These are phyloP conservation scores for Didymosphaeria variabile DNA, from an alignment of 2,329 filamentous ascomycete species.

Conservation along the genomic window DNA sequence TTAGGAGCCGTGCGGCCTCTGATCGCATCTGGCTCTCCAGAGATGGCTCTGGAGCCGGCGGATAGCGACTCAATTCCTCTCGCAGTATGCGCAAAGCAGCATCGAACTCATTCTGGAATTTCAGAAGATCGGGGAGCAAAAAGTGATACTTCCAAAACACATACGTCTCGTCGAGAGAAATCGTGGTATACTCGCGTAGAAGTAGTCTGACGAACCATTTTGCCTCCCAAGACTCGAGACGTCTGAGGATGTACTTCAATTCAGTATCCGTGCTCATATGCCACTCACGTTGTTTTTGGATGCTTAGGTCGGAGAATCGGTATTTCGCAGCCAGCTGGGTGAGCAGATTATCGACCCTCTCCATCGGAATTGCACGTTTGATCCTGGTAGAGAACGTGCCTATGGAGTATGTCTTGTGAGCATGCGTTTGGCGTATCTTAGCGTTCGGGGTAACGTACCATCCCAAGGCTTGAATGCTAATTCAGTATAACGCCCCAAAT, in stretches of 20 bases:
- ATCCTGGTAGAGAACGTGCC: slow-evolving; percentile 42
- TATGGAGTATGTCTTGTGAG: neutral
- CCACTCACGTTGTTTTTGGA: slow-evolving; percentile 31
- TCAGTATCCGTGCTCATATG: slow-evolving; percentile 34
- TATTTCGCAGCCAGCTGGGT: slow-evolving; percentile 72
- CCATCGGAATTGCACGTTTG: slow-evolving; percentile 63
- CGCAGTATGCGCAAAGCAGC: slow-evolving; percentile 67
- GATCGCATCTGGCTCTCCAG: slow-evolving; percentile 45
- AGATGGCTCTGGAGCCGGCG: slow-evolving; percentile 44
- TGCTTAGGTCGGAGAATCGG: slow-evolving; percentile 72
- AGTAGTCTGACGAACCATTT: slow-evolving; percentile 91
- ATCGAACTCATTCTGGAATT: slow-evolving; percentile 73
- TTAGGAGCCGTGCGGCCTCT: slow-evolving; percentile 50
- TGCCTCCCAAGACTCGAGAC: slow-evolving; percentile 68
- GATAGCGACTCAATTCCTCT: slow-evolving; percentile 50
- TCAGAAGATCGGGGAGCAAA: slow-evolving; percentile 73
- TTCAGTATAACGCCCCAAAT: slow-evolving; percentile 78
- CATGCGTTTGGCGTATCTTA: neutral
- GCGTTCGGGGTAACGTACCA: slow-evolving; percentile 14
- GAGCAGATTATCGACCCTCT: slow-evolving; percentile 75
- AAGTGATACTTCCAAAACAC: slow-evolving; percentile 72
- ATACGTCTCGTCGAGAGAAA: slow-evolving; percentile 66
- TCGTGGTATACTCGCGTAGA: slow-evolving; percentile 76
- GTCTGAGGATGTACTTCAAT: slow-evolving; percentile 55
- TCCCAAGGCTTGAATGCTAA: slow-evolving; percentile 69